Evolutionary conservation across 1,284 basidiomycete genomes (phyloP), one percentile per base, ranked within the genome.

Genomic region (Moesziomyces globuligerus): DNA sequence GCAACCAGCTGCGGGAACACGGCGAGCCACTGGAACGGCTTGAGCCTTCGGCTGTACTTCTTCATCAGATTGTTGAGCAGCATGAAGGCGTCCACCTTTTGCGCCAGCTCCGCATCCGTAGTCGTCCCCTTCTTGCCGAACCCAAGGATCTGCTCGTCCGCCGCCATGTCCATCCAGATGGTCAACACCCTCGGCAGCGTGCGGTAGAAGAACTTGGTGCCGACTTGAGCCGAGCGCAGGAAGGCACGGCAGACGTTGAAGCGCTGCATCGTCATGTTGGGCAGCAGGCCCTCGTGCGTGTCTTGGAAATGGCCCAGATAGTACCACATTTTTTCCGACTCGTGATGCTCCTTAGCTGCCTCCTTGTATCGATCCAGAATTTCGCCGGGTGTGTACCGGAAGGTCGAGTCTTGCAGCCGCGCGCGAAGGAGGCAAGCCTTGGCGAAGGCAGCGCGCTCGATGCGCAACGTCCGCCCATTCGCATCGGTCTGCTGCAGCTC

Each of bases 1-100:
- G 96, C 98, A 10, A 96, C 92, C 57, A 98, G 91, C 85, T 98
- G 96, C 7, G 96, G 94, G 71, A 98, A 94, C 0, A 94, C 94
- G 0, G 92, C 95, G 71, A 91, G 91, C 92, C 94, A 98, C 55
- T 81, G 78, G 66, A 76, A 81, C 18, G 78, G 72, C 88, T 93
- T 85, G 91, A 95, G 83, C 90, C 96, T 3, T 86, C 86, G 3
- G 91, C 90, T 18, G 90, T 85, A 3, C 85, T 85, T 62, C 85
- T 62, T 86, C 54, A 91, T 87, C 20, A 88, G 85, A 24, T 51
- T 45, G 46, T 80, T 80, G 43, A 82, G 72, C 59, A 72, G 59
- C 13, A 44, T 15, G 41, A 81, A 82, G 11, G 66, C 61, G 25
- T 76, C 72, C 24, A 62, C 44, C 46, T 71, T 71, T 9, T 76